Conservation (phyloP, 768 basidiomycete species). For the Russula sp. region DNA sequence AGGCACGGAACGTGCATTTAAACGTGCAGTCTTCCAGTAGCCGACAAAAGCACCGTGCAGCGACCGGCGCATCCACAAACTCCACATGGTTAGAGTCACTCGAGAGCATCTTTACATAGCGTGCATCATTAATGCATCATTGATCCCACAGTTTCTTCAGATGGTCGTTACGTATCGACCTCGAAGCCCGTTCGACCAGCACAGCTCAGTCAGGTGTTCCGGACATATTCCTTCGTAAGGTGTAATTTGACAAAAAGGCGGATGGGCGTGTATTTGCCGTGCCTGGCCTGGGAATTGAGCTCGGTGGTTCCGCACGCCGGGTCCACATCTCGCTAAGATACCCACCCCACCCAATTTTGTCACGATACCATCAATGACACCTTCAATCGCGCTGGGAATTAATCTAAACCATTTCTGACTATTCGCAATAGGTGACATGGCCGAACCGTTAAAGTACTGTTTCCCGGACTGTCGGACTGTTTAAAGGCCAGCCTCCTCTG, state of each 20-base stretch:
- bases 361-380: neutral
- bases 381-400: neutral
- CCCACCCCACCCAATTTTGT: no score
- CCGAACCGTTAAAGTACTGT: neutral
- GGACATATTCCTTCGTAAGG: neutral
- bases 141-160: neutral
- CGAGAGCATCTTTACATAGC: neutral
- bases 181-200: neutral
- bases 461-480: neutral
- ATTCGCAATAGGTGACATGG: neutral
- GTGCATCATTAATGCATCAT: neutral
- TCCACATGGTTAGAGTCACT: neutral
- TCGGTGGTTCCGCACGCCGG: slow-evolving; percentile 20
- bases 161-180: neutral
- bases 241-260: neutral
- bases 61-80: neutral
- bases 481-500: slow-evolving; percentile 3
- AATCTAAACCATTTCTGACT: slow-evolving; percentile 1
- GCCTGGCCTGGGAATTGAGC: neutral
- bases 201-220: neutral
- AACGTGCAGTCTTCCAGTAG: neutral
- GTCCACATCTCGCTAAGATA: no score
- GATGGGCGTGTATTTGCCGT: slow-evolving; percentile 1
- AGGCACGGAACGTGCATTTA: neutral
- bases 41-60: no score